Base-by-base conservation (phyloP, 805 yeast species). In the Diddensiella caesifluorescens region DNA sequence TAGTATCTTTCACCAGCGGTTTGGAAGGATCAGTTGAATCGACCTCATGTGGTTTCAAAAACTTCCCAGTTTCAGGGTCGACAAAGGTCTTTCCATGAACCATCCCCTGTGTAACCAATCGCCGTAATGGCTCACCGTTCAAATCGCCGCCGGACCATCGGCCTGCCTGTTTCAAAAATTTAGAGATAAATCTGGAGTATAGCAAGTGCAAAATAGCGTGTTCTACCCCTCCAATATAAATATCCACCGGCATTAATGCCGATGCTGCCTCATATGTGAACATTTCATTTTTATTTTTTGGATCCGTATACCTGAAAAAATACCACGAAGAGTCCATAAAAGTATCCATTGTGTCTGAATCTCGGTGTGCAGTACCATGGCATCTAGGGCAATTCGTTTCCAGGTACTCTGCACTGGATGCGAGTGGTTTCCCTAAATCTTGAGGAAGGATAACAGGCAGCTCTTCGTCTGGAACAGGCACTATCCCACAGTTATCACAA, bases 241-340 rank as follows among this genome's bases (percentile, higher is more conserved):
- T 70, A 61, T 92, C 95, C 10, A 90, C 94, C 0, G 97, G 97
- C 73, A 89, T 65, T 22, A 68, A 53, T 22, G 64, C 56, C 6
- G 74, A 60, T 0, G 81, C 85, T 18, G 59, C 61, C 7, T 69
- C 69, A 44, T 59, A 62, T 22, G 55, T 64, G 54, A 90, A 87
- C 1, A 86, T 83, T 30, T 57, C 49, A 0, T 52, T 36, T 0
- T 54, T 47, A 59, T 92, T 90, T 23, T 77, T 64, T 0, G 95
- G 68, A 59, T 92, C 97, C 2, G 80, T 63, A 54, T 77, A 89
- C 45, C 98, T 73, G 66, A 92, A 80, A 61, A 75, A 85, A 62
- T 92, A 92, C 98, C 98, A 92, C 2, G 97, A 88, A 13, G 95
- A 84, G 63, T 92, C 98, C 78, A 92, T 90, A 57, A 92, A 92